Evolutionary conservation across 768 basidiomycete species (phyloP).

Genomic region (Tephrocybe rancida): DNA sequence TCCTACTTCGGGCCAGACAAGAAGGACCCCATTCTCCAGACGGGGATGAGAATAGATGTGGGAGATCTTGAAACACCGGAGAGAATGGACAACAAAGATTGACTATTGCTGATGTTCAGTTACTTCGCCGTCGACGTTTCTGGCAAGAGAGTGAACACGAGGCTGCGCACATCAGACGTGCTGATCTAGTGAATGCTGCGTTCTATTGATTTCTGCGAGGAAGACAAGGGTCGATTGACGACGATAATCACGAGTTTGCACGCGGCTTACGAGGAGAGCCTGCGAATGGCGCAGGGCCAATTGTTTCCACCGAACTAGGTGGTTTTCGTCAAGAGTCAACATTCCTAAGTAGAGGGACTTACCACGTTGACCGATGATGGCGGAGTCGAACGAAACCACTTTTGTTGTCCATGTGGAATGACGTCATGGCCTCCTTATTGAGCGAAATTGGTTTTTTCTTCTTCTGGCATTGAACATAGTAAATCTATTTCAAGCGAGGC

Average conservation of each 20-base stretch:
- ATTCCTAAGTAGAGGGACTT: neutral
- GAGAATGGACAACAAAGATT: neutral
- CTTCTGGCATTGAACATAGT: no score
- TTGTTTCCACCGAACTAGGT: neutral
- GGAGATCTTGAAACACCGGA: neutral
- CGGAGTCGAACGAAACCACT: neutral
- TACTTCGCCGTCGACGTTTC: no score
- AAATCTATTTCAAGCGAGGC: no score
- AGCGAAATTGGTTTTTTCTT: no score
- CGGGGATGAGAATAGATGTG: neutral
- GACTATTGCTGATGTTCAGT: neutral
- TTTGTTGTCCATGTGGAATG: neutral
- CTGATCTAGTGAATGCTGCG: neutral
- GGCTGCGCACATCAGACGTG: neutral
- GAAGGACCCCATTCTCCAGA: neutral
- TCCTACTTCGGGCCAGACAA: neutral
- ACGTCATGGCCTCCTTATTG: no score
- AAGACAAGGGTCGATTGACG: neutral
- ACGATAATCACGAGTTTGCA: neutral
- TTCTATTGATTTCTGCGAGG: no score
- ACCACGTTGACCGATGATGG: no score
- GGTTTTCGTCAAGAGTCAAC: neutral
- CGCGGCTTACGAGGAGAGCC: neutral
- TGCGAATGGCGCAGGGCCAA: neutral
- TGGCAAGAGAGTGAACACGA: neutral